Base-by-base conservation (phyloP, 108 stramenopile species). In the Fragilariopsis cylindrus region DNA sequence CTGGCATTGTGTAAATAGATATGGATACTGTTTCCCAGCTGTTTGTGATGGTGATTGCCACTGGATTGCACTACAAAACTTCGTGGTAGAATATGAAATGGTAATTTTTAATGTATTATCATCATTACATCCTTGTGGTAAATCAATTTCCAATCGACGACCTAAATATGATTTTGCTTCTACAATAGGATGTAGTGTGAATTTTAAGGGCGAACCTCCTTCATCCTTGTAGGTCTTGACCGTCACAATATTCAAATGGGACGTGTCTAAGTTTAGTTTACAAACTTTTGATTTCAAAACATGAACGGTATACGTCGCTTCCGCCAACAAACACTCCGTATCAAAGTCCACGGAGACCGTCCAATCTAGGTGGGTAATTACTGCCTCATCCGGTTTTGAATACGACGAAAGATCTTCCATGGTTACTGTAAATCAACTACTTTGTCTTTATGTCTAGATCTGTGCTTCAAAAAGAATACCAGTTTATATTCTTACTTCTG, bases 1-100 rank as follows among this genome's bases (percentile, higher is more conserved):
- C 76, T 96, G 95, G 65, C 92, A 95, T 76, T 99, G 99, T 7
- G 98, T 98, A 76, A 98, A 98, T 7, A 99, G 83, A 76, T 98
- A 99, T 2, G 99, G 99, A 54, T 85, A 77, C 62, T 82, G 70
- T 69, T 94, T 93, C 3, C 97, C 98, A 18, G 92, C 92, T 41
- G 99, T 99, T 78, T 98, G 97, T 30, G 82, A 74, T 4, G 98
- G 94, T 7, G 89, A 87, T 1, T 98, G 87, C 98, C 98, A 99
- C 75, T 98, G 98, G 12, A 92, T 69, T 7, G 99, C 99, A 1
- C 83, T 82, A 67, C 84, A 92, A 49, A 74, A 30, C 4, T 55
- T 39, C 1, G 94, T 88, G 43, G 97, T 98, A 54, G 72, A 65
- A 80, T 97, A 99, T 19, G 50, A 15, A 40, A 99, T 84, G 18